Base-by-base conservation (phyloP, 1,284 basidiomycete species). In the Ustilago nuda region DNA sequence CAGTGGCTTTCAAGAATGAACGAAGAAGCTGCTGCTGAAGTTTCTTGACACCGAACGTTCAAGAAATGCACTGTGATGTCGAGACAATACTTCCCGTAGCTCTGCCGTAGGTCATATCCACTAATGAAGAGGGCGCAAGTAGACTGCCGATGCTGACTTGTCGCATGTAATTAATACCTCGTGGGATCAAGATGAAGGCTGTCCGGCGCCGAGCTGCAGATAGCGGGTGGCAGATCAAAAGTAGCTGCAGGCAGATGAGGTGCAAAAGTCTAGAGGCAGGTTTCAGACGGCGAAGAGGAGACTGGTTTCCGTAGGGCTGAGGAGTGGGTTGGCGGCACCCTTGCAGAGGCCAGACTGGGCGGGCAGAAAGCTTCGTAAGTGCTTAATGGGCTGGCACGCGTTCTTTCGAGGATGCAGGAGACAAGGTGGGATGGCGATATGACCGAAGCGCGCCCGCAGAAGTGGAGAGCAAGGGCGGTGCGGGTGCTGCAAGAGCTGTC, bases 161-260 rank as follows among this genome's bases (percentile, higher is more conserved):
- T 19, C 11, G 17, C 43, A 19, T 17, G 13, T 15, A 45, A 60
- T 37, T 58, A 37, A 15, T 39, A 33, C 37, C 36, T 51, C 50
- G 36, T 32, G 27, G 51, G 15, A 36, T 17, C 23, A 33, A 48
- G 33, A 64, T 70, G 57, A 70, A 54, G 39, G 27, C 33, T 30
- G 30, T 37, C n/a, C 48, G 43, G 27, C 66, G 66, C 56, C 66
- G 32, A 69, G 37, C 19, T 60, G 66, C 66, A 69, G 66, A 12
- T 50, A 56, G 36, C 33, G 52, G 50, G 15, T 23, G 12, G 39
- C 30, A 56, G 41, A 56, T 56, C 30, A 56, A 46, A 50, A 27
- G 45, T n/a, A 48, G 45, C n/a, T 32, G 23, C 32, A 12, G 32
- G 33, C 33, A 27, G 32, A 27, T 43, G 17, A 27, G 48, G 32